Base-by-base conservation (phyloP, 2,329 filamentous ascomycete species). In the Sarocladiaceae sp. region DNA sequence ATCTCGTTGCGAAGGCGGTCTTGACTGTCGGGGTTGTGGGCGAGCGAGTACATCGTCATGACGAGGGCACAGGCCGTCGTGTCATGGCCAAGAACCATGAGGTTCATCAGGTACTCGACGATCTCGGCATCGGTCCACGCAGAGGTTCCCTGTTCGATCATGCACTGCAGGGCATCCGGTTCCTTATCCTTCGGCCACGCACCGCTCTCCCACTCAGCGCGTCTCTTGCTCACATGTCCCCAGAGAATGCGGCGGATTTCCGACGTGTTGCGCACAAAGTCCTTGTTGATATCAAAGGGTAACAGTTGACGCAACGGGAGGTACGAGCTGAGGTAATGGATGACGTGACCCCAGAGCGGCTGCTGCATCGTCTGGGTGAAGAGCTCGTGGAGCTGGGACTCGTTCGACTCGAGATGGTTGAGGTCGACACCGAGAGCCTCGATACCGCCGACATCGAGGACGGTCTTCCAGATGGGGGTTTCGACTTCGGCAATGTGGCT, bases 31-130 rank as follows among this genome's bases (percentile, higher is more conserved):
- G 62, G 60, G 19, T 61, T 49, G 26, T 55, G 53, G 5, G 63
- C 57, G 7, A 73, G 56, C 47, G 65, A 57, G 43, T 70, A 65
- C 5, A 65, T 53, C 0, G 63, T 63, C 68, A 68, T 72, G 2
- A 61, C 63, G 50, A 70, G 60, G 0, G 64, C 54, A 6, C 60
- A 62, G 3, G 68, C 67, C 0, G 68, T 71, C 0, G 69, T 72
- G 45, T 72, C 68, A 45, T 72, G 66, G 33, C 67, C 69, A 12
- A 69, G 63, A 1, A 66, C 59, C 26, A 70, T 53, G 48, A 70
- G 65, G 6, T 69, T 71, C 53, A 72, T 52, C 34, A 56, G 50
- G 19, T 56, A 55, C 51, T 59, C 57, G 12, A 58, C 50, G 12
- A 65, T 53, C 6, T 57, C 57, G 10, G 56, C 50, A n/a, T 58